phyloP scores from a whole-genome alignment of 495 filamentous ascomycete genomes.

The Aspergillus wentii region DNA sequence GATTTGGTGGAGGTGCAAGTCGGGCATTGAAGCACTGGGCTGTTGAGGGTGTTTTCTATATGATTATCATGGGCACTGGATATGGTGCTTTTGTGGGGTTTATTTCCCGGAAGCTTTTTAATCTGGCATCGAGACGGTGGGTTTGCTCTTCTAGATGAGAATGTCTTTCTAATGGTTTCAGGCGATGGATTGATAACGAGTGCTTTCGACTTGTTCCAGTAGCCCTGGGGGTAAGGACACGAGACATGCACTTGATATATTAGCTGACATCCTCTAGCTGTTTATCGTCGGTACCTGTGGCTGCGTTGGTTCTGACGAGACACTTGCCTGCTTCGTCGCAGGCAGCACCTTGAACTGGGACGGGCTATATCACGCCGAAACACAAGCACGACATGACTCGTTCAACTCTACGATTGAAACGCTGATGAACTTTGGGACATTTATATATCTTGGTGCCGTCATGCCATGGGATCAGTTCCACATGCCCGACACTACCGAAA shows the following conservation, averaged over 20 bases:
- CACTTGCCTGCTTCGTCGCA: slow-evolving; percentile 35
- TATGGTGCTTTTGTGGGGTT: slow-evolving; percentile 32
- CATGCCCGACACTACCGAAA: slow-evolving; percentile 20
- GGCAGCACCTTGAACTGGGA: slow-evolving; percentile 37
- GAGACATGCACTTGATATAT: background rate
- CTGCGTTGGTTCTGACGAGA: slow-evolving; percentile 35
- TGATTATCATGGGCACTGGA: slow-evolving; percentile 32
- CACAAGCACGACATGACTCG: slow-evolving; percentile 31
- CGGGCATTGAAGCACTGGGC: slow-evolving; percentile 34
- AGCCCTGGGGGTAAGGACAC: slow-evolving; percentile 29
- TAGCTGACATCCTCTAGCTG: slow-evolving; percentile 13
- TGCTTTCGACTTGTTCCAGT: slow-evolving; percentile 27
- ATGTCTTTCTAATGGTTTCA: slow-evolving; percentile 2
- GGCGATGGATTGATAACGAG: slow-evolving; percentile 33
- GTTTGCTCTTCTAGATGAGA: background rate
- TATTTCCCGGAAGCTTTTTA: slow-evolving; percentile 23
- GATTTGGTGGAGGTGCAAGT: slow-evolving; percentile 27
- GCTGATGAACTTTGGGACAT: slow-evolving; percentile 34
- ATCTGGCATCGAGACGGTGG: slow-evolving; percentile 21
- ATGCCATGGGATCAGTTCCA: slow-evolving; percentile 36
- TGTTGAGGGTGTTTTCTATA: slow-evolving; percentile 34
- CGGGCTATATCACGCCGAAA: slow-evolving; percentile 27
- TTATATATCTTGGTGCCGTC: slow-evolving; percentile 39
- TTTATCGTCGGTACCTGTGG: slow-evolving; percentile 37
- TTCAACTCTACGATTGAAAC: slow-evolving; percentile 32